A percentile compares a stretch with the other conserved stretches of the same genome.
These are phyloP conservation scores for Rhodotorula mucilaginosa DNA, from an alignment of 1,284 basidiomycete genomes.

Conservation along the genomic window DNA sequence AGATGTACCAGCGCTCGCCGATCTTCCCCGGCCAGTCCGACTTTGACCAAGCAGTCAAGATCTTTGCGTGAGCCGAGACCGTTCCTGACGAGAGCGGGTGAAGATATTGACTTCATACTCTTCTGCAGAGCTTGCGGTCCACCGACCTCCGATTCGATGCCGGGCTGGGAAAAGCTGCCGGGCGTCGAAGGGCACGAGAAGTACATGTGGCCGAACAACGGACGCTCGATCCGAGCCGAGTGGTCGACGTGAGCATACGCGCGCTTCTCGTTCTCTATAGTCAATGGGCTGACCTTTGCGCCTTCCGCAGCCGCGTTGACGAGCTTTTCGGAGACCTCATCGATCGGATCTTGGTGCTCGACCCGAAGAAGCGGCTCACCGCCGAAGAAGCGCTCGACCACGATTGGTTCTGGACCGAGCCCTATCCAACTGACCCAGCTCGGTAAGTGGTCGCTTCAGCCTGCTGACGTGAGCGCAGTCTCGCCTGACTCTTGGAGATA, in stretches of 20 bases:
- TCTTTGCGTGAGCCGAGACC: constrained; percentile 72
- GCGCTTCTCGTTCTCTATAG: no score
- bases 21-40: constrained; percentile 86
- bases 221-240: constrained; percentile 4
- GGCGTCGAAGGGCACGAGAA: constrained; percentile 68
- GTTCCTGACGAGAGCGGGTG: no score
- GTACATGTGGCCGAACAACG: constrained; percentile 2
- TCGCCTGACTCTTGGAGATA: background rate
- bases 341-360: constrained; percentile 54
- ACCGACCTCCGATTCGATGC: constrained; percentile 27
- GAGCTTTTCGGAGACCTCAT: constrained; percentile 49
- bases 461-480: background rate
- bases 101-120: background rate
- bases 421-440: constrained; percentile 27
- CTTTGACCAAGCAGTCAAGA: constrained; percentile 83
- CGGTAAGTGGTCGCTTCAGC: constrained; percentile 13
- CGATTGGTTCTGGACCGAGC: constrained; percentile 66
- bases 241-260: constrained; percentile 8
- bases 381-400: constrained; percentile 55
- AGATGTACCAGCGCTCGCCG: constrained; percentile 87
- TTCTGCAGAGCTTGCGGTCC: constrained; percentile 25
- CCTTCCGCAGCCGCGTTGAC: constrained; percentile 16
- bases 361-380: constrained; percentile 56
- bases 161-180: constrained; percentile 54
- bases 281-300: constrained; percentile 7